Evolutionary conservation across 495 filamentous ascomycete genomes (phyloP).

Genomic region (Chaetomium cochliodes): DNA sequence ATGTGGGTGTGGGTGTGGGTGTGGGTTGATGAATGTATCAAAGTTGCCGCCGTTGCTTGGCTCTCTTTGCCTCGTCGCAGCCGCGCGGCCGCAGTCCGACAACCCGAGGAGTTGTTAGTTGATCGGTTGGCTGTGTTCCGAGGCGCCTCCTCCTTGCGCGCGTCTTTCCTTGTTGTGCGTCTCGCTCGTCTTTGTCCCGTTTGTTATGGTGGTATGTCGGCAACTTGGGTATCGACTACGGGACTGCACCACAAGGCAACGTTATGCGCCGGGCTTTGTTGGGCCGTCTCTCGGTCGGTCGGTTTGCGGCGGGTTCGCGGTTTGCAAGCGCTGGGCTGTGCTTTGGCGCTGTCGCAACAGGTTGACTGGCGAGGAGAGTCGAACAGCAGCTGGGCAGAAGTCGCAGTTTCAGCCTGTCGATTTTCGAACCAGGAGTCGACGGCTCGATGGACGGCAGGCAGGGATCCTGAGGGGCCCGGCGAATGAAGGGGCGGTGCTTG

Average conservation of each 20-base stretch:
- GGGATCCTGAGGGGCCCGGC: slow-evolving; percentile 26
- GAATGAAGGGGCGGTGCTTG: slow-evolving; percentile 36
- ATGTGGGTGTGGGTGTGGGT: slow-evolving; percentile 2
- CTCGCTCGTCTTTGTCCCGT: slow-evolving; percentile 10
- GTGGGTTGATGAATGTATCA: background rate
- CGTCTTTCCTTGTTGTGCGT: background rate
- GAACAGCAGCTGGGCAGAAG: slow-evolving; percentile 27
- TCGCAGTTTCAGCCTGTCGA: slow-evolving; percentile 34
- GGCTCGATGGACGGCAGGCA: slow-evolving; percentile 31
- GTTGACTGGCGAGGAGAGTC: slow-evolving; percentile 24
- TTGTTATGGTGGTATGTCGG: background rate
- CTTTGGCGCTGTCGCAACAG: slow-evolving; percentile 21
- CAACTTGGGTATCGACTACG: background rate
- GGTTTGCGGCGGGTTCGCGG: background rate
- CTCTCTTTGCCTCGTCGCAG: slow-evolving; percentile 8
- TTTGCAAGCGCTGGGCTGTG: background rate
- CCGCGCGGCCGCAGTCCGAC: slow-evolving; percentile 17
- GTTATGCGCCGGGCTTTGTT: slow-evolving; percentile 13
- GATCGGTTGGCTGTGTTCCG: slow-evolving; percentile 20
- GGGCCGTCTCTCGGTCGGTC: slow-evolving; percentile 1
- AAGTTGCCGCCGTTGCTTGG: background rate
- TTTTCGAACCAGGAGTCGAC: slow-evolving; percentile 31
- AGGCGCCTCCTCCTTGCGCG: slow-evolving; percentile 14
- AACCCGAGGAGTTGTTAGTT: slow-evolving; percentile 12
- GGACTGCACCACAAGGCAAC: background rate